phyloP scores from a whole-genome alignment of 192 early-diverging fungal genomes.

The Coemansia nantahalensis region DNA sequence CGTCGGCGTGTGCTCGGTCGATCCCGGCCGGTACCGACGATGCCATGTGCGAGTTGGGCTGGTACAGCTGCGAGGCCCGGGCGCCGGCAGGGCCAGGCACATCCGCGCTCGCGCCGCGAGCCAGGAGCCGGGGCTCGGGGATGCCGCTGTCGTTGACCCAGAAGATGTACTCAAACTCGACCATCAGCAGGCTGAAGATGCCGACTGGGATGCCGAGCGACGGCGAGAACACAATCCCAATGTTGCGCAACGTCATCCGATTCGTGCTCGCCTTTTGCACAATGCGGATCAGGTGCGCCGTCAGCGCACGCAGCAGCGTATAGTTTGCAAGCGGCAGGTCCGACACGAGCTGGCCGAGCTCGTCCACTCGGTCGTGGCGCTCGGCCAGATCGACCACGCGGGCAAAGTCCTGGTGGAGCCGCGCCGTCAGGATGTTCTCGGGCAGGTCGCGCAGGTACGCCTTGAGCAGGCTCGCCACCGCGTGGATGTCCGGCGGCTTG shows the following conservation, averaged over 20 bases:
- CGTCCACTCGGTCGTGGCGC: slow-evolving; percentile 74
- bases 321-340: slow-evolving; percentile 86
- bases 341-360: slow-evolving; percentile 76
- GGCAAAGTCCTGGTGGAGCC: slow-evolving; percentile 81
- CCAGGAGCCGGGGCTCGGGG: slow-evolving; percentile 47
- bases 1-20: slow-evolving; percentile 15
- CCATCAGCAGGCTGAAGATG: slow-evolving; percentile 90
- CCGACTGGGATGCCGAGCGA: slow-evolving; percentile 91
- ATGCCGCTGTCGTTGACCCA: slow-evolving; percentile 67
- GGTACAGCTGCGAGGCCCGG: neutral
- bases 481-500: slow-evolving; percentile 88
- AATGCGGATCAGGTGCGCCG: slow-evolving; percentile 87
- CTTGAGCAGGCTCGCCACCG: slow-evolving; percentile 88
- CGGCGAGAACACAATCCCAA: slow-evolving; percentile 95
- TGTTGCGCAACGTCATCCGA: slow-evolving; percentile 94
- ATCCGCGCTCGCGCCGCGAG: neutral
- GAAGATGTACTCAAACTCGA: slow-evolving; percentile 85
- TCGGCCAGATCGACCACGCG: slow-evolving; percentile 80
- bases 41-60: slow-evolving; percentile 11
- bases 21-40: slow-evolving; percentile 35
- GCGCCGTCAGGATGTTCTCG: slow-evolving; percentile 81
- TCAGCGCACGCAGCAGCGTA: slow-evolving; percentile 79
- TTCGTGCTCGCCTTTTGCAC: slow-evolving; percentile 81
- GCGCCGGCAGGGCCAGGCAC: neutral
- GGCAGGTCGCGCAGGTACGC: slow-evolving; percentile 89